These are phyloP conservation scores for Insectozyma bohioensis DNA, from an alignment of 1,139 yeast genomes.

Conservation along the genomic window DNA sequence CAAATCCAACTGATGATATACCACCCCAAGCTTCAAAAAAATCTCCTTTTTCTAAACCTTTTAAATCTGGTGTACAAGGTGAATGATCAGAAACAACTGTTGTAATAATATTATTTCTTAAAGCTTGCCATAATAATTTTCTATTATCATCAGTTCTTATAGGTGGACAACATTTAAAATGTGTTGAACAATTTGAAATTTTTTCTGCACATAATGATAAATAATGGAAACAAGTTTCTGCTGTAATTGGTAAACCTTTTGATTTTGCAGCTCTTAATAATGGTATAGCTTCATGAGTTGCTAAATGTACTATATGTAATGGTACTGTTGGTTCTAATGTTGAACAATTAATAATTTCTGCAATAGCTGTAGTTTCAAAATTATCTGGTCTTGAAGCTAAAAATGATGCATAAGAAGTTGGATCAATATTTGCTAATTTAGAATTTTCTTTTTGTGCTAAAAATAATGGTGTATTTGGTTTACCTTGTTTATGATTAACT, in stretches of 20 bases:
- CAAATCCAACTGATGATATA: constrained; percentile 90
- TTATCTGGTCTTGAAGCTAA: constrained; percentile 84
- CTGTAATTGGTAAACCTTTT: constrained; percentile 60
- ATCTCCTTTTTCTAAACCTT: constrained; percentile 79
- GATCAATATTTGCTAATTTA: constrained; percentile 49
- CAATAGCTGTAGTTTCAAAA: constrained; percentile 82
- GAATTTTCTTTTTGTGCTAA: constrained; percentile 46
- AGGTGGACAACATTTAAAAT: constrained; percentile 94
- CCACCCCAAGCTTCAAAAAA: constrained; percentile 97
- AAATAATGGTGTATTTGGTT: constrained; percentile 11
- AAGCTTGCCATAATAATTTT: constrained; percentile 72
- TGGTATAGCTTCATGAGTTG: constrained; percentile 81
- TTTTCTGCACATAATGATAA: constrained; percentile 73
- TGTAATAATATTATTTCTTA: constrained; percentile 63
- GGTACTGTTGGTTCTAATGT: constrained; percentile 61
- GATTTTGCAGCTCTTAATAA: constrained; percentile 64
- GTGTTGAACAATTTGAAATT: constrained; percentile 74
- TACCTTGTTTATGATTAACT: constrained; percentile 33
- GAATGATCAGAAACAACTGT: constrained; percentile 94
- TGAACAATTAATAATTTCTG: constrained; percentile 65
- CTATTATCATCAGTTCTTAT: constrained; percentile 75
- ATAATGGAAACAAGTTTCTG: constrained; percentile 94
- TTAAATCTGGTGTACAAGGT: constrained; percentile 91
- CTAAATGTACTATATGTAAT: constrained; percentile 86
- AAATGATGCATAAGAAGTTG: constrained; percentile 71